A percentile compares a stretch with the other conserved stretches of the same genome.
Evolutionary conservation across 257 asterid genomes (phyloP).

Genomic region (Scutellaria galericulata): DNA sequence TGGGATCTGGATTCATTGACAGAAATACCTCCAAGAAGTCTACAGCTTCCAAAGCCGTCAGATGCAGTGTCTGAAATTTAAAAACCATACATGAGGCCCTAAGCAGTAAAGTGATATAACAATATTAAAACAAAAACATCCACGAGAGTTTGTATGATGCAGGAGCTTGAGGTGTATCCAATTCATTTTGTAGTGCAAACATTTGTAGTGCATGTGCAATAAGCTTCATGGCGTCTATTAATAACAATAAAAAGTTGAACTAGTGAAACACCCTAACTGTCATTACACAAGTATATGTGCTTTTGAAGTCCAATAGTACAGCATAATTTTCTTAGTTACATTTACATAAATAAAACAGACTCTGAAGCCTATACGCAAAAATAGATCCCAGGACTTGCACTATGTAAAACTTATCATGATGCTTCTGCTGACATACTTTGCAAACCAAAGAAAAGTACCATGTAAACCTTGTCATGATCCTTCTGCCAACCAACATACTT

Average conservation of each 20-base stretch:
- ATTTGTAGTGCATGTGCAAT: not conserved
- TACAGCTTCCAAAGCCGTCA: conserved; percentile 82
- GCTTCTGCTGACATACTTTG: not conserved
- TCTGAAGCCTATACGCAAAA: conserved; percentile 6
- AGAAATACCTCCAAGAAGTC: conserved; percentile 79
- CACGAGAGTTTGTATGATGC: conserved; percentile 22
- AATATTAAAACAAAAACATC: not conserved
- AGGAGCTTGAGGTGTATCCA: conserved; percentile 5
- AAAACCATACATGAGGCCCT: conserved; percentile 30
- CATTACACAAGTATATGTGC: conserved; percentile 5
- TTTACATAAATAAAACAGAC: conserved; percentile 4
- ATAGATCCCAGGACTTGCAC: not conserved
- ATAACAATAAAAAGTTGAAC: not conserved
- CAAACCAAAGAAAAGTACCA: too few species aligned
- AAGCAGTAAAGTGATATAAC: conserved; percentile 1
- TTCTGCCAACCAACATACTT: conserved; percentile 21
- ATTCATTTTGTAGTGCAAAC: conserved; percentile 10
- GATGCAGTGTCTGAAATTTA: conserved; percentile 62
- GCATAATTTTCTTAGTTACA: conserved; percentile 3
- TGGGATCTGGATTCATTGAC: conserved; percentile 84
- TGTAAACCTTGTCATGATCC: conserved; percentile 1
- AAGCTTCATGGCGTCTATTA: conserved; percentile 11
- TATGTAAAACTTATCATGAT: not conserved
- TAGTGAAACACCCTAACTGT: conserved; percentile 10
- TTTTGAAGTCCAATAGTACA: not conserved